phyloP scores from a whole-genome alignment of 73 alveolate genomes.

The Urostyla sp. region DNA sequence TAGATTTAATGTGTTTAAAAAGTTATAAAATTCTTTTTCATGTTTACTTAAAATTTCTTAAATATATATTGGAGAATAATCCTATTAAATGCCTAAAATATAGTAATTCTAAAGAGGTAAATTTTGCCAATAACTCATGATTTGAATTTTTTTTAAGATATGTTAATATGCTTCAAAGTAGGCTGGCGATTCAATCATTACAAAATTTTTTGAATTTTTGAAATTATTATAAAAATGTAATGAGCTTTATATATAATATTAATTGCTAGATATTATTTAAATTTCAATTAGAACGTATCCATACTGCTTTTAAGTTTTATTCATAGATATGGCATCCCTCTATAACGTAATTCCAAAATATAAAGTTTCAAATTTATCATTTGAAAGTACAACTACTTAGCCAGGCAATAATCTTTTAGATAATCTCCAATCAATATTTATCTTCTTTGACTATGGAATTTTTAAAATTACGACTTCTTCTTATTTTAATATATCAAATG shows the following conservation, averaged over 20 bases:
- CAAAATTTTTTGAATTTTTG: background rate
- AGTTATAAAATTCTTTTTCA: background rate
- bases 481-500: background rate
- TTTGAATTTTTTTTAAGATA: constrained; percentile 1
- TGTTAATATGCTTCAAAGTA: constrained; percentile 31
- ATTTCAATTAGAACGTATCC: background rate
- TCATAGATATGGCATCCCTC: background rate
- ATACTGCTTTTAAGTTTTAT: background rate
- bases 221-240: background rate
- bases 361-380: constrained; percentile 5
- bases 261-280: background rate
- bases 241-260: background rate
- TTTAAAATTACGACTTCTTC: background rate
- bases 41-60: background rate
- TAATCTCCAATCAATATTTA: background rate
- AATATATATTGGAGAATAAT: background rate
- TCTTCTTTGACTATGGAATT: background rate
- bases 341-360: background rate
- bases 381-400: background rate
- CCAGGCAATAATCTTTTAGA: constrained; percentile 25
- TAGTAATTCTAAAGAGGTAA: constrained; percentile 5
- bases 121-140: constrained; percentile 4
- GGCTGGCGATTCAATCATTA: constrained; percentile 43
- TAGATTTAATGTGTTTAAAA: background rate
- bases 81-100: background rate